These are phyloP conservation scores for Lantana camara DNA, from an alignment of 257 asterid species.

Conservation along the genomic window DNA sequence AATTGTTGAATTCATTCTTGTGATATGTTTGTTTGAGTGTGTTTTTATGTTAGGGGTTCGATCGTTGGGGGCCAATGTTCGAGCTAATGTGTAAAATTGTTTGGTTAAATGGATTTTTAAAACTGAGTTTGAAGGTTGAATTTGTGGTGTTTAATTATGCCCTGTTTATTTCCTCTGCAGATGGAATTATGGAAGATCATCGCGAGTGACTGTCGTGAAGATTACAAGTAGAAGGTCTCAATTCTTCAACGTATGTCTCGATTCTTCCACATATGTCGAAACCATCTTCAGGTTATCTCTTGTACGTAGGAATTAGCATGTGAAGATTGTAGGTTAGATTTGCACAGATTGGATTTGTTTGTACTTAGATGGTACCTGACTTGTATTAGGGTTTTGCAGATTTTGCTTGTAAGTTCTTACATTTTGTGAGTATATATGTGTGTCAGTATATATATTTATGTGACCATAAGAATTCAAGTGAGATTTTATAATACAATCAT, in stretches of 20 bases:
- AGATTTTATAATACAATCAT: no score
- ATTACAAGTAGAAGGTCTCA: background rate
- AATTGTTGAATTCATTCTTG: background rate
- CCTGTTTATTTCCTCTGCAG: constrained; percentile 21
- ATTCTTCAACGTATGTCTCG: background rate
- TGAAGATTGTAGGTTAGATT: background rate
- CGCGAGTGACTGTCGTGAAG: constrained; percentile 6
- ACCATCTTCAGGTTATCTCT: background rate
- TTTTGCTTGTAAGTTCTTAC: no score
- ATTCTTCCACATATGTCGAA: background rate
- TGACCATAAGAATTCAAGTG: no score
- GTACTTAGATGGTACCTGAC: background rate
- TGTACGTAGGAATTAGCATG: background rate
- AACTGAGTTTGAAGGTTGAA: background rate
- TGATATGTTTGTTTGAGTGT: background rate
- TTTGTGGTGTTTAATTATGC: background rate
- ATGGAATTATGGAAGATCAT: no score
- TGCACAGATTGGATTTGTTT: background rate
- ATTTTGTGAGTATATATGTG: no score
- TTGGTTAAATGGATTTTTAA: background rate
- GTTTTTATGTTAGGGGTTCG: background rate
- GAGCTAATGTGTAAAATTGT: background rate
- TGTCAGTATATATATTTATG: no score
- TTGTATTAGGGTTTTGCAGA: background rate
- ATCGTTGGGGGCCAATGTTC: constrained; percentile 21